phyloP scores from a whole-genome alignment of 2,329 filamentous ascomycete species.

The Bipolaris zeicola region DNA sequence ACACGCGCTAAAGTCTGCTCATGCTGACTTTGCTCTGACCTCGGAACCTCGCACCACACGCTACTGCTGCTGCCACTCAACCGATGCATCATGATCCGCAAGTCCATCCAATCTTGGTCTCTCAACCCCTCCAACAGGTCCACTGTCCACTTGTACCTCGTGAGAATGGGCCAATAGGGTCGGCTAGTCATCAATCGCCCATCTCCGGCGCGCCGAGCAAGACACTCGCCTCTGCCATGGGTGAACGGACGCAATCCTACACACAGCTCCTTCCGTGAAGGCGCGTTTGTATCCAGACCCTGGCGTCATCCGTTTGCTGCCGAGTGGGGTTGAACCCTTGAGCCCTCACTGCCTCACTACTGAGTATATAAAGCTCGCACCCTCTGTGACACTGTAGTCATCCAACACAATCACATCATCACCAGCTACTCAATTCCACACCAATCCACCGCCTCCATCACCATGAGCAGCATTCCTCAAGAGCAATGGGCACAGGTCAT shows the following conservation, averaged over 20 bases:
- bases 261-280: constrained; percentile 18
- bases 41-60: constrained; percentile 19
- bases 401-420: constrained; percentile 14
- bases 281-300: constrained; percentile 17
- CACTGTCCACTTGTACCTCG: constrained; percentile 18
- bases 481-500: constrained; percentile 93
- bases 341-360: constrained; percentile 7
- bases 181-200: background rate
- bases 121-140: constrained; percentile 31
- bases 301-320: constrained; percentile 5
- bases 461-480: constrained; percentile 68
- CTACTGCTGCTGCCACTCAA: constrained; percentile 30
- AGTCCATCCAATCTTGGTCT: constrained; percentile 20
- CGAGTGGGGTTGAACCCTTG: constrained; percentile 21
- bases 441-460: constrained; percentile 18
- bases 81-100: constrained; percentile 45
- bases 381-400: constrained; percentile 2
- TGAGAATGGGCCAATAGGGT: constrained; percentile 18
- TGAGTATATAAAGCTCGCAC: constrained; percentile 29
- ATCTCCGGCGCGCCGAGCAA: constrained; percentile 34
- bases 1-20: constrained; percentile 24
- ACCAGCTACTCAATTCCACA: constrained; percentile 4
- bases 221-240: constrained; percentile 24
- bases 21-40: constrained; percentile 14
- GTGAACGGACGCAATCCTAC: constrained; percentile 25